phyloP scores from a whole-genome alignment of 2,329 filamentous ascomycete genomes.

The Thelonectria olida region DNA sequence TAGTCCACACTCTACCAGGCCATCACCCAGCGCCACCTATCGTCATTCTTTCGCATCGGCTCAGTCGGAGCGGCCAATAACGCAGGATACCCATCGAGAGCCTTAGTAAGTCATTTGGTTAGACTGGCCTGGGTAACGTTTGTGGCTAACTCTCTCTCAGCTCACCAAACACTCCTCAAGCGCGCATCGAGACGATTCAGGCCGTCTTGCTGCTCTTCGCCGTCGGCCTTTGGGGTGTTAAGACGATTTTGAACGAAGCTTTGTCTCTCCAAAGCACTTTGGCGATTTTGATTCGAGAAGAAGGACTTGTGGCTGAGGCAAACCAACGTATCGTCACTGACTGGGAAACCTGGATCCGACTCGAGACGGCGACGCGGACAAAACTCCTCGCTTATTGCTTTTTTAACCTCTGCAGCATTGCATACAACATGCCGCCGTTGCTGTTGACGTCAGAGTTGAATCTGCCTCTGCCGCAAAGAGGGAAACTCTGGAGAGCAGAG shows the following conservation, averaged over 20 bases:
- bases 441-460: conserved; percentile 68
- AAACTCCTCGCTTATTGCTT: conserved; percentile 70
- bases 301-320: conserved; percentile 61
- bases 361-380: conserved; percentile 66
- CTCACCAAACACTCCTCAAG: conserved; percentile 67
- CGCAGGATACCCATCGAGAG: conserved; percentile 67
- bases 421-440: conserved; percentile 67
- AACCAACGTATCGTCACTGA: conserved; percentile 56
- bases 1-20: conserved; percentile 67
- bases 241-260: conserved; percentile 67
- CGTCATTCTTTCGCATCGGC: conserved; percentile 68
- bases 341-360: conserved; percentile 69
- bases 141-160: conserved; percentile 41
- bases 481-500: conserved; percentile 66
- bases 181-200: conserved; percentile 72
- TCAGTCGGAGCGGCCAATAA: conserved; percentile 64
- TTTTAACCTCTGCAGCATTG: conserved; percentile 70
- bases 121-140: not conserved
- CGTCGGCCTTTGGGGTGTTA: conserved; percentile 69
- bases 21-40: conserved; percentile 66
- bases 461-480: conserved; percentile 62
- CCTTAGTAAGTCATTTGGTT: conserved; percentile 60
- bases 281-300: conserved; percentile 66
- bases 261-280: conserved; percentile 67
- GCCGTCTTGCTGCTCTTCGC: conserved; percentile 69